Evolutionary conservation across 2,329 filamentous ascomycete species (phyloP), one percentile per base, ranked within the genome.

Genomic region (Paecilomyces sp.): DNA sequence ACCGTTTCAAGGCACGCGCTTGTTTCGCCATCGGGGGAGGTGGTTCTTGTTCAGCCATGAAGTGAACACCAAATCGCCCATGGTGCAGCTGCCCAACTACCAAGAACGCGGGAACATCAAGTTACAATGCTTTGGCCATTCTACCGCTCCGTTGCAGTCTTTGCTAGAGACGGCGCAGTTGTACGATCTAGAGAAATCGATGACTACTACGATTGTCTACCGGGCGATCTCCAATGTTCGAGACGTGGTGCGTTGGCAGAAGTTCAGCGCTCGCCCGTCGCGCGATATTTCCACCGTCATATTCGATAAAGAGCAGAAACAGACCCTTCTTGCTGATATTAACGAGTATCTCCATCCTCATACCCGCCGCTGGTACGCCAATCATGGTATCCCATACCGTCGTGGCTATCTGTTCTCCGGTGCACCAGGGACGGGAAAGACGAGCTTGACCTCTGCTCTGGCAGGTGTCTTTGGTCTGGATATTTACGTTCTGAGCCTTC

Each of bases 381-480:
- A 85, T 55, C 80, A 88, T 1, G 90, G 90, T 0, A 90, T 93
- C 18, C 90, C 90, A 0, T 86, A 92, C 54, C 82, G 90, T 0
- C 77, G 90, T 28, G 90, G 90, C 0, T 93, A 92, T 66, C 79
- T 93, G 0, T 90, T 93, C 64, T 82, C 91, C 63, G 90, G 90
- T 0, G 88, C 89, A 0, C 88, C 88, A 0, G 88, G 88, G 0
- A 90, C 88, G 0, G 88, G 88, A n/a, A 91, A 91, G 73, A 89
- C 86, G 0, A 87, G 83, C 31, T 80, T 89, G 13, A 86, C 83
- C 0, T 86, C 87, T 66, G 86, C 87, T 0, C 74, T 89, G 12
- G 86, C 87, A 0, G 85, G 86, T 0, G 79, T 86, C 0, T 88
- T 89, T 62, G 84, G 85, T 0, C 79, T 89, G 1, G 83, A 88